These are phyloP conservation scores for Suhomyces atakaporum DNA, from an alignment of 1,139 yeast species.

Conservation along the genomic window DNA sequence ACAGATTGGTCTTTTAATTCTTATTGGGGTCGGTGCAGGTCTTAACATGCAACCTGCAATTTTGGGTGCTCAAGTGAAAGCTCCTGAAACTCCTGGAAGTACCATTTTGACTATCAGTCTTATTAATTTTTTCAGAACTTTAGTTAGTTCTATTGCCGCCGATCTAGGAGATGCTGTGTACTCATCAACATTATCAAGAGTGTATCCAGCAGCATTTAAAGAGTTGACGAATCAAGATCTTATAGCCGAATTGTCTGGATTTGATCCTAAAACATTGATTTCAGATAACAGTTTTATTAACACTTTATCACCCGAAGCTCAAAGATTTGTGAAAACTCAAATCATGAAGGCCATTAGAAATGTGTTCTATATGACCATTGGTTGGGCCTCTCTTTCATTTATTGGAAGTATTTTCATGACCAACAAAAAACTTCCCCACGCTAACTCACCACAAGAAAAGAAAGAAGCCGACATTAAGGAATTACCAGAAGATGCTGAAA, in stretches of 20 bases:
- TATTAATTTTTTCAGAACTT: neutral
- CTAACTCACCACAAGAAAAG: neutral
- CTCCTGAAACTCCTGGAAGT: conserved; percentile 41
- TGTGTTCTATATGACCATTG: conserved; percentile 31
- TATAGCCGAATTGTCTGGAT: conserved; percentile 1
- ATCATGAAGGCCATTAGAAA: conserved; percentile 33
- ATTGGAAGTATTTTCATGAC: neutral
- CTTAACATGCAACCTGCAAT: conserved; percentile 32
- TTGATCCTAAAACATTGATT: conserved; percentile 16
- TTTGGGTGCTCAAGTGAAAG: conserved; percentile 33
- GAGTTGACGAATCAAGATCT: conserved; percentile 9
- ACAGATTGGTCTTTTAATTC: conserved; percentile 39
- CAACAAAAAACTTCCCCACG: neutral
- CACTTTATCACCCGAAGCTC: conserved; percentile 27
- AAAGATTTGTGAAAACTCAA: conserved; percentile 28
- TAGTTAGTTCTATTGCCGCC: conserved; percentile 1
- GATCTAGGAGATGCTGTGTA: conserved; percentile 32
- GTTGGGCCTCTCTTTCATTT: neutral
- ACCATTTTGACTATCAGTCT: conserved; percentile 10
- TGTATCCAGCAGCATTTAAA: conserved; percentile 18
- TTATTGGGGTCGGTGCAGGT: conserved; percentile 35
- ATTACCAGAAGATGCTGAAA: neutral
- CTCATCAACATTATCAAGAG: conserved; percentile 28
- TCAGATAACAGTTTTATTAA: conserved; percentile 23
- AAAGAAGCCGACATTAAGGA: neutral